A percentile compares a stretch with the other conserved stretches of the same genome.
These are phyloP conservation scores for Glebionis coronaria DNA, from an alignment of 129 eudicot genomes.

Conservation along the genomic window DNA sequence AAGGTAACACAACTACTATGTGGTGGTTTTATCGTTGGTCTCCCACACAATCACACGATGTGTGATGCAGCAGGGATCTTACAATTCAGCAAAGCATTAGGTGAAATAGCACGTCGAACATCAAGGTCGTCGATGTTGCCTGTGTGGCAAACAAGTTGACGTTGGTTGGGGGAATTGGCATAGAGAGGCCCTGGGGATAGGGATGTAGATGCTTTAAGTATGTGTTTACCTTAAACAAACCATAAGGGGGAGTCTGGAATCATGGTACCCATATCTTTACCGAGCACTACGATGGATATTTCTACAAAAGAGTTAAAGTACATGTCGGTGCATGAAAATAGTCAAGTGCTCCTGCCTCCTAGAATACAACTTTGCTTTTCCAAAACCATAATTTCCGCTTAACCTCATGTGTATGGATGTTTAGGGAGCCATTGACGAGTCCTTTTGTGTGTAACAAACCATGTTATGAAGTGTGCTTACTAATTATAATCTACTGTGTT, in stretches of 20 bases:
- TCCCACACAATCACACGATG: slow-evolving; percentile 62
- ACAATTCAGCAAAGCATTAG: slow-evolving; percentile 47
- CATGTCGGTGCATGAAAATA: neutral
- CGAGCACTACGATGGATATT: slow-evolving; percentile 1
- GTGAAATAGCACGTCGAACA: slow-evolving; percentile 58
- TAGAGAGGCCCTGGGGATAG: slow-evolving; percentile 37
- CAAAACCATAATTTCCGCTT: too few relatives aligned
- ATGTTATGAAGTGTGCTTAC: too few relatives aligned
- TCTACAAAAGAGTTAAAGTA: slow-evolving; percentile 15
- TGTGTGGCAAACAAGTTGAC: slow-evolving; percentile 50
- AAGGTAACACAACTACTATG: slow-evolving; percentile 45
- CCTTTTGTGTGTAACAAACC: too few relatives aligned
- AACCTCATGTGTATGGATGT: too few relatives aligned
- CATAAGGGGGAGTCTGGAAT: slow-evolving; percentile 30
- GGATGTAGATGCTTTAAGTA: slow-evolving; percentile 4
- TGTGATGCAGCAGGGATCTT: slow-evolving; percentile 48
- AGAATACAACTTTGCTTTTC: too few relatives aligned
- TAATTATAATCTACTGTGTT: too few relatives aligned
- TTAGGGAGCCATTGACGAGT: too few relatives aligned
- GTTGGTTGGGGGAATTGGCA: slow-evolving; percentile 53
- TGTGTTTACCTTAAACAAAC: slow-evolving; percentile 24
- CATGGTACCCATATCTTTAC: slow-evolving; percentile 25
- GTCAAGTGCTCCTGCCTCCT: too few relatives aligned
- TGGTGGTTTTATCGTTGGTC: slow-evolving; percentile 64
- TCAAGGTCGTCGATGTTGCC: slow-evolving; percentile 39